These are phyloP conservation scores for Amanita exitialis DNA, from an alignment of 768 basidiomycete species.

Conservation along the genomic window DNA sequence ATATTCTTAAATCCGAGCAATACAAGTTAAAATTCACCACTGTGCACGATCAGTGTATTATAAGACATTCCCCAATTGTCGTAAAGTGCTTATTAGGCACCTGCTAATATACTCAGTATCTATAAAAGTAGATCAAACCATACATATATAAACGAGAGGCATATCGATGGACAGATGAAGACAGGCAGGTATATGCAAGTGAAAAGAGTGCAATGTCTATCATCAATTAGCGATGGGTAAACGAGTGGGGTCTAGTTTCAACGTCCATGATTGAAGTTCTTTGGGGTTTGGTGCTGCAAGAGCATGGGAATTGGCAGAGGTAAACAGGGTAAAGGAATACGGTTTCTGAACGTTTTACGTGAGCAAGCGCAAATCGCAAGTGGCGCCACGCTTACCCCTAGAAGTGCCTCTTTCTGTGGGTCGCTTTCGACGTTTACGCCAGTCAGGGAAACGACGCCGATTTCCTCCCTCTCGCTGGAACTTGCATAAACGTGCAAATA, in stretches of 20 bases:
- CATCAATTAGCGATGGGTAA: slow-evolving; percentile 26
- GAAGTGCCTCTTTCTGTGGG: slow-evolving; percentile 76
- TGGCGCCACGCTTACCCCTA: slow-evolving; percentile 53
- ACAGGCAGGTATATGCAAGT: slow-evolving; percentile 3
- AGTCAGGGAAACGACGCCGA: slow-evolving; percentile 70
- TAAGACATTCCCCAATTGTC: neutral
- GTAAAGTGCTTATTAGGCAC: neutral
- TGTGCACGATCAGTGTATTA: neutral
- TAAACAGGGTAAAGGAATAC: slow-evolving; percentile 85
- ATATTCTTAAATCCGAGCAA: neutral
- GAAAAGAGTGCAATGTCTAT: neutral
- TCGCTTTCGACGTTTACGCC: slow-evolving; percentile 83
- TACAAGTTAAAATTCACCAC: neutral
- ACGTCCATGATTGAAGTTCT: slow-evolving; percentile 79
- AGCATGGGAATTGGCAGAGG: slow-evolving; percentile 85
- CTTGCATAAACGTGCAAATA: slow-evolving; percentile 84
- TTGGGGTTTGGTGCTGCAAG: slow-evolving; percentile 74
- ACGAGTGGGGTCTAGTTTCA: slow-evolving; percentile 78
- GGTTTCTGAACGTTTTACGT: slow-evolving; percentile 44
- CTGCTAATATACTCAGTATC: neutral
- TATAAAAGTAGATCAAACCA: neutral
- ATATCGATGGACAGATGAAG: neutral
- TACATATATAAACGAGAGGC: slow-evolving; percentile 1
- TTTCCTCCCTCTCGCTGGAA: slow-evolving; percentile 77
- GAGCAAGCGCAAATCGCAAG: slow-evolving; percentile 5